Percentiles rank a stretch among this genome's conserved stretches.
Evolutionary conservation across 2,329 filamentous ascomycete genomes (phyloP).

Genomic region (Polytolypa hystricis): DNA sequence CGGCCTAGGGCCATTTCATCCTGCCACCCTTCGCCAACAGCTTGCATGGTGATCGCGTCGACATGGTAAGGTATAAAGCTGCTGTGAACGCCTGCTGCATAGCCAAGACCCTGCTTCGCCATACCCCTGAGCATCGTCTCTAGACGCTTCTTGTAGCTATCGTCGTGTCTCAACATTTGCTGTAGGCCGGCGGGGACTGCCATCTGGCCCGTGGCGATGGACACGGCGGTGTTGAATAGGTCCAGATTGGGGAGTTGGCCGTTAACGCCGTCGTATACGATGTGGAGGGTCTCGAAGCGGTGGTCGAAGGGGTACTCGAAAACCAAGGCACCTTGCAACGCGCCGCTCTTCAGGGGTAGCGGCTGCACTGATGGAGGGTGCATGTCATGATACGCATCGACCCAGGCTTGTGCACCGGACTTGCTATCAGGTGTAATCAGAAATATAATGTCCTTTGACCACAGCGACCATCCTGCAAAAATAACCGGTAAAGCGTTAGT

Average conservation of each 20-base stretch:
- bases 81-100: slow-evolving; percentile 83
- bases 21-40: slow-evolving; percentile 85
- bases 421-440: slow-evolving; percentile 80
- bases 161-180: slow-evolving; percentile 66
- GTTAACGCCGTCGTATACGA: slow-evolving; percentile 92
- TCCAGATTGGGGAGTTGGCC: slow-evolving; percentile 93
- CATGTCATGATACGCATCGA: slow-evolving; percentile 91
- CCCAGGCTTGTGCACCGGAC: slow-evolving; percentile 88
- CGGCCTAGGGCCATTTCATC: slow-evolving; percentile 94
- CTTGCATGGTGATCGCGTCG: slow-evolving; percentile 86
- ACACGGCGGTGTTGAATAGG: slow-evolving; percentile 84
- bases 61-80: slow-evolving; percentile 97
- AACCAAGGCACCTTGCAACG: slow-evolving; percentile 84
- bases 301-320: slow-evolving; percentile 82
- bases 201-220: slow-evolving; percentile 85
- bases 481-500: too few species aligned
- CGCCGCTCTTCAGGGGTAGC: slow-evolving; percentile 80
- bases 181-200: slow-evolving; percentile 75
- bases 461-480: slow-evolving; percentile 70
- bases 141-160: slow-evolving; percentile 70
- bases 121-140: slow-evolving; percentile 86
- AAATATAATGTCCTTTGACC: slow-evolving; percentile 98
- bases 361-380: slow-evolving; percentile 62
- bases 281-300: slow-evolving; percentile 75
- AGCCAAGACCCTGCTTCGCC: slow-evolving; percentile 80